Base-by-base conservation (phyloP, 2,329 filamentous ascomycete species). In the Dendryphion nanum region DNA sequence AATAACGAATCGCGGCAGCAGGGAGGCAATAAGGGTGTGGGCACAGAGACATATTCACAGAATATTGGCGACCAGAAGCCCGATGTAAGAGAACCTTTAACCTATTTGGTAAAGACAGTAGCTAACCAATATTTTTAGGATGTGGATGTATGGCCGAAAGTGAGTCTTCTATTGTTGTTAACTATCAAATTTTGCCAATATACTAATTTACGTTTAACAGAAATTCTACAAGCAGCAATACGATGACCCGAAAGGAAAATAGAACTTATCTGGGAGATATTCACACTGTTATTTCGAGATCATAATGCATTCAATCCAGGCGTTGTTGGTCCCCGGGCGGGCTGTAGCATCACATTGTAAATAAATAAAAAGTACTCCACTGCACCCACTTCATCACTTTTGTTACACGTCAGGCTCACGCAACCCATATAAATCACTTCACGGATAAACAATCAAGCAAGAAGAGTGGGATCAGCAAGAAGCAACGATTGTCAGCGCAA, bases 171-270 rank as follows among this genome's bases (percentile, higher is more conserved):
- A n/a, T 31, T 24, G 18, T 23, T 17, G 16, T 24, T 20, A 4
- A 26, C 10, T 8, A 8, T 37, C 41, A n/a, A 30, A 30, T 30
- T 50, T 62, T 16, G 59, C 47, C 44, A 55, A 56, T 1, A 35
- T n/a, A n/a, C n/a, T n/a, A n/a, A n/a, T n/a, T n/a, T n/a, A n/a
- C n/a, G n/a, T n/a, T n/a, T n/a, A n/a, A n/a, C n/a, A 33, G 13
- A 62, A 61, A 41, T 63, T 63, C 37, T 56, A 64, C 46, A 53
- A 64, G 45, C 42, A 50, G 30, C 57, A 61, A 30, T 49, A 48
- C 42, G 50, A 53, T 40, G 59, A 63, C 33, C 48, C 53, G 33
- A 63, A 63, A 50, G 55, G 59, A 40, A 64, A 64, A 61, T 63
- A 48, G 46, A 24, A n/a, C n/a, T n/a, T n/a, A n/a, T n/a, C n/a